Evolutionary conservation across 805 yeast genomes (phyloP), one percentile per base, ranked within the genome.

Genomic region (Teunomyces barrocoloradensis): DNA sequence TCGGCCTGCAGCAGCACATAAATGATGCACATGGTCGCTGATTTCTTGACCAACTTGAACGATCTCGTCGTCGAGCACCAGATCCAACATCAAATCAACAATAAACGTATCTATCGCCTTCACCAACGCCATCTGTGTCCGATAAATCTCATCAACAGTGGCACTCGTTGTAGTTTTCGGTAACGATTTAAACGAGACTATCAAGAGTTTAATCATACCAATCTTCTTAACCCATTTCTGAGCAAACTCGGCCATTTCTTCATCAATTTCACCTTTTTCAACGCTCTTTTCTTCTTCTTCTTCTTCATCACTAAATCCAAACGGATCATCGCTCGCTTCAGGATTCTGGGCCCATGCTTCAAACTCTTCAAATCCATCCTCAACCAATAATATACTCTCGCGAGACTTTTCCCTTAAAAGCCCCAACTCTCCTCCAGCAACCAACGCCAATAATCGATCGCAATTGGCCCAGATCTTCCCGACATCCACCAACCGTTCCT

Each of bases 381-480:
- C 77, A 5, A 85, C 69, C 46, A 86, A 59, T 1, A 59, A 53
- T 21, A 77, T 66, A 9, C 77, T 71, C 44, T 69, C 68, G 47
- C 67, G 70, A 3, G 85, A 64, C 45, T 75, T 77, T 27, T 55
- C 54, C 30, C 76, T 77, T 44, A 86, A 64, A 1, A 82, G 57
- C 2, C 82, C 85, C 13, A 80, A 51, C 42, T 80, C 76, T 0
- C 89, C 89, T 20, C 61, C 65, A 17, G 68, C 65, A 4, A 79
- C 55, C 15, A 79, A 58, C 6, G 64, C 60, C 9, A 65, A 61
- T 6, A 86, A 44, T 0, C 59, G 55, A 47, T 82, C 87, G 60
- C 90, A 84, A 29, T 69, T 62, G n/a, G 80, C 74, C 95, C 95
- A 88, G 3, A 87, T 70, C 58, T 78, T 77, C 12, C 90, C 94